Base-by-base conservation (phyloP, 129 eudicot species). In the Ambrosia trifida region DNA sequence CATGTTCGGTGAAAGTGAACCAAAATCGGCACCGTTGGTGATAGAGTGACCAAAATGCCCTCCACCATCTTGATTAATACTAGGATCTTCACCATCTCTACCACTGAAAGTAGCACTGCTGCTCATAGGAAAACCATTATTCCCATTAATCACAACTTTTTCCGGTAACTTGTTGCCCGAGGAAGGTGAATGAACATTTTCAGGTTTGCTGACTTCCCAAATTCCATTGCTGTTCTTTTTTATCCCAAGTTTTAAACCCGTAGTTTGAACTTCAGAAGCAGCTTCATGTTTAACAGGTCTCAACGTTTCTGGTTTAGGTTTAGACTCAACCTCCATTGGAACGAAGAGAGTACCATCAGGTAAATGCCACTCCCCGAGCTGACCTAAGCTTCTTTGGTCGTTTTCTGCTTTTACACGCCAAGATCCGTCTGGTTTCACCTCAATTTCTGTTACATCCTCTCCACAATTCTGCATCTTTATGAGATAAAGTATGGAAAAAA, bases 371-470 rank as follows among this genome's bases (percentile, higher is more conserved):
- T 78, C 82, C 30, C 86, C 84, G 14, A 93, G 86, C 47, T 89
- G 83, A 20, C 91, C 95, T 59, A 87, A 81, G 74, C 67, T 78
- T 76, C 82, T 85, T 47, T 78, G 83, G 70, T 87, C 95, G 32
- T 75, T 81, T 63, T 89, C 98, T 36, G 85, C 69, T 74, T 87
- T 93, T 31, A 79, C 98, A 75, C 96, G 96, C 98, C 98, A 93
- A 61, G 86, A 87, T 65, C 95, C 96, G 68, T 89, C 95, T 64
- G 96, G 96, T 75, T 93, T 93, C 77, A 87, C 96, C 77, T 93
- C 98, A 36, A 93, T 79, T 67, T 89, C 96, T 5, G 95, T 86
- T 49, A 88, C 69, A 54, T 93, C 98, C 71, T 93, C 98, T 58
- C 85, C 96, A 78, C 89, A 87, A 68, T 64, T 74, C 16, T 52